Evolutionary conservation across 106 monocot genomes (phyloP), one percentile per base, ranked within the genome.

Genomic region (Xerophyta viscosa): DNA sequence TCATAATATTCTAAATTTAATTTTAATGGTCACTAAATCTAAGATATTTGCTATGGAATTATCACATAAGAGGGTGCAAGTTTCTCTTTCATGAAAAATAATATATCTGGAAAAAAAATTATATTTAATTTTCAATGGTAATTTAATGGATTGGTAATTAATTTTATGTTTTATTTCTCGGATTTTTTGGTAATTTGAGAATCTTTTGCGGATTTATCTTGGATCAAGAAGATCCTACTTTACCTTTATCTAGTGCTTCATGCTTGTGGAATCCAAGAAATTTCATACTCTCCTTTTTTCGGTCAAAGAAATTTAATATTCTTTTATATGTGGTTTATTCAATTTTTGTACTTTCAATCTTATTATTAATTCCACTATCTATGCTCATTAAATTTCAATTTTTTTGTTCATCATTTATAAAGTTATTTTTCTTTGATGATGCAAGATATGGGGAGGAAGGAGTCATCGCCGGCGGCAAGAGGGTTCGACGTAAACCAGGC

Each of bases 401-500:
- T n/a, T n/a, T n/a, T n/a, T n/a, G n/a, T n/a, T n/a, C n/a, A n/a
- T n/a, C n/a, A n/a, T n/a, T n/a, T n/a, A n/a, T n/a, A n/a, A n/a
- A n/a, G n/a, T n/a, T n/a, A n/a, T n/a, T n/a, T n/a, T n/a, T n/a
- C n/a, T n/a, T n/a, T n/a, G n/a, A n/a, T n/a, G n/a, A n/a, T n/a
- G n/a, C n/a, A n/a, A n/a, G n/a, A n/a, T n/a, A 50, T 27, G 23
- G 17, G 21, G 71, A 58, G 6, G 58, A 58, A 27, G 57, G 59
- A 2, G 25, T 17, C 22, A 27, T 1, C 50, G 48, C 46, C 31
- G 29, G 44, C 56, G 19, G 13, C n/a, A n/a, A n/a, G n/a, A n/a
- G n/a, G n/a, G n/a, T n/a, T n/a, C n/a, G n/a, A n/a, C n/a, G n/a
- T n/a, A n/a, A n/a, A n/a, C n/a, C n/a, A n/a, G n/a, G n/a, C n/a